A percentile compares a stretch with the other conserved stretches of the same genome.
These are phyloP conservation scores for Cylindrotheca closterium DNA, from an alignment of 108 stramenopile species.

Conservation along the genomic window DNA sequence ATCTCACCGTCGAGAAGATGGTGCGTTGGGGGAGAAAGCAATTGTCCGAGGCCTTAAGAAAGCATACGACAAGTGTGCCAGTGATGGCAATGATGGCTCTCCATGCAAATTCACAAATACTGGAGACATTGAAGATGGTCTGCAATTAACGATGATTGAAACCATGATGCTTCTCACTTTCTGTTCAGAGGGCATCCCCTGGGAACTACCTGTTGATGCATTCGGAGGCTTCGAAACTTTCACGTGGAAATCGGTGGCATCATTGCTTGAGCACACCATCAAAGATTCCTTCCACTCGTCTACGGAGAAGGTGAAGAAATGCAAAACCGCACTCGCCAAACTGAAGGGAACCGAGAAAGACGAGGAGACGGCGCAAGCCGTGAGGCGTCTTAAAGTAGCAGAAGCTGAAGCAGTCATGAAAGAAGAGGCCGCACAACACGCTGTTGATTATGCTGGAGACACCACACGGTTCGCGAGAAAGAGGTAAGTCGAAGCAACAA, in stretches of 20 bases:
- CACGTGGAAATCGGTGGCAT: not conserved
- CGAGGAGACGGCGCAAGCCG: not conserved
- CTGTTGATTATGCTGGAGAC: not conserved
- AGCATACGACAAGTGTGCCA: slow-evolving; percentile 17
- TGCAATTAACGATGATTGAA: slow-evolving; percentile 36
- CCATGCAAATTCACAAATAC: slow-evolving; percentile 8
- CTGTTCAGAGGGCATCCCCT: slow-evolving; percentile 25
- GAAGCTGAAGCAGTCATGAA: slow-evolving; percentile 23
- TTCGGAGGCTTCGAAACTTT: not conserved
- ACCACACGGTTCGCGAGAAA: slow-evolving; percentile 21
- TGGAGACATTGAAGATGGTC: slow-evolving; percentile 14
- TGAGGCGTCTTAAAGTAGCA: not conserved
- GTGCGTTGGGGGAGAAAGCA: slow-evolving; percentile 33
- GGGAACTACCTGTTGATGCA: not conserved
- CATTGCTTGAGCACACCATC: not conserved
- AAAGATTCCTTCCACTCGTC: not conserved
- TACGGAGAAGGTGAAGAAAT: slow-evolving; percentile 11
- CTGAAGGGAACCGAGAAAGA: not conserved
- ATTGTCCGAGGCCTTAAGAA: slow-evolving; percentile 22
- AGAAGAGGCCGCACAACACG: slow-evolving; percentile 20
- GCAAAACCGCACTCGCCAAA: slow-evolving; percentile 1
- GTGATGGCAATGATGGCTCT: slow-evolving; percentile 2
- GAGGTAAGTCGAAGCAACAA: slow-evolving; percentile 10
- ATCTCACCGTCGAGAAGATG: slow-evolving; percentile 11
- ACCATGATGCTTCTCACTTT: slow-evolving; percentile 15